phyloP scores from a whole-genome alignment of 2,329 filamentous ascomycete genomes.

The Xylariaceae sp. region DNA sequence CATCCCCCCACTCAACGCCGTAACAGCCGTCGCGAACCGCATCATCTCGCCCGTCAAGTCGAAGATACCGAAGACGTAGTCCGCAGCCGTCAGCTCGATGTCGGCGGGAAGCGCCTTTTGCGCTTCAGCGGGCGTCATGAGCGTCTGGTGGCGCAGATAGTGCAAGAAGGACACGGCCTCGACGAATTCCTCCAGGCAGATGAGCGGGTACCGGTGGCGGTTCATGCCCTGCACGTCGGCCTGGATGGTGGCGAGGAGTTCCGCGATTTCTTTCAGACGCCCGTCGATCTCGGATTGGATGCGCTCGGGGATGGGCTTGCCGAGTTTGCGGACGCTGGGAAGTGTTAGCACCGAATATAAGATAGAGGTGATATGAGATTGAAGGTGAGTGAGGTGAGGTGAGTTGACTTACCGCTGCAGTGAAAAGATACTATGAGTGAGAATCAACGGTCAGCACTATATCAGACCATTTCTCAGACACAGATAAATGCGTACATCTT shows the following conservation, averaged over 20 bases:
- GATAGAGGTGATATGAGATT: too few species aligned
- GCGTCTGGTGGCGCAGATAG: conserved; percentile 71
- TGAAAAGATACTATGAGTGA: conserved; percentile 38
- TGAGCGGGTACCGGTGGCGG: conserved; percentile 78
- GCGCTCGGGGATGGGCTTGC: conserved; percentile 58
- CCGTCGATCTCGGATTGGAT: conserved; percentile 66
- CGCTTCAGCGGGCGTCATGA: conserved; percentile 65
- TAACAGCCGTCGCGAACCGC: conserved; percentile 86
- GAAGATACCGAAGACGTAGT: conserved; percentile 87
- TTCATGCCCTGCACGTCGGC: conserved; percentile 74
- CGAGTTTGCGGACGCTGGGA: conserved; percentile 55
- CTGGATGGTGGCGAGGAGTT: conserved; percentile 61
- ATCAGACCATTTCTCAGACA: too few species aligned
- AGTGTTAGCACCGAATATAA: too few species aligned
- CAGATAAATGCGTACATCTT: conserved; percentile 81
- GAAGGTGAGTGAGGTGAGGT: not conserved
- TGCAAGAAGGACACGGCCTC: conserved; percentile 86
- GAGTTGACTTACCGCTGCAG: not conserved
- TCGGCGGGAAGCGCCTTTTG: conserved; percentile 43
- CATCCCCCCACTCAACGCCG: conserved; percentile 64
- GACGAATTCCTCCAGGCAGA: conserved; percentile 88
- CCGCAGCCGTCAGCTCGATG: conserved; percentile 67
- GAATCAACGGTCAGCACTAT: conserved; percentile 10
- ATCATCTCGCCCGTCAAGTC: conserved; percentile 96
- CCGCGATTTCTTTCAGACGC: conserved; percentile 65